These are phyloP conservation scores for Phycomyces nitens DNA, from an alignment of 192 early-diverging fungal species.

Conservation along the genomic window DNA sequence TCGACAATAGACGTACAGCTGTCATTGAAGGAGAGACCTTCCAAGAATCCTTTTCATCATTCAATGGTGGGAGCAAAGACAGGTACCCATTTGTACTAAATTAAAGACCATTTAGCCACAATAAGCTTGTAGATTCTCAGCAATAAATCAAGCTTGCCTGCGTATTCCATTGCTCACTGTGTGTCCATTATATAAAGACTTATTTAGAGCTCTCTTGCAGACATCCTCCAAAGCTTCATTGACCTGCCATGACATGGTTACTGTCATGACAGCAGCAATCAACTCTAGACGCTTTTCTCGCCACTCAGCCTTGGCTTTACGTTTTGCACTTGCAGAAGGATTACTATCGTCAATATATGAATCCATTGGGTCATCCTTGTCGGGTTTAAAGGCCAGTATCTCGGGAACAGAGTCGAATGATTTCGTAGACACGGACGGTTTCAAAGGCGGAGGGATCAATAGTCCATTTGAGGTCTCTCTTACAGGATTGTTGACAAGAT, in stretches of 20 bases:
- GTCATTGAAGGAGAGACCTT: conserved; percentile 60
- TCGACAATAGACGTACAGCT: conserved; percentile 62
- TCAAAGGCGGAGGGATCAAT: neutral
- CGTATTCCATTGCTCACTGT: conserved; percentile 40
- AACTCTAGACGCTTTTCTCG: conserved; percentile 13
- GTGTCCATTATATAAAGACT: neutral
- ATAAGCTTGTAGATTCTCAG: neutral
- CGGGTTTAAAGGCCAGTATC: conserved; percentile 11
- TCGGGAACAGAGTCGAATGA: conserved; percentile 23
- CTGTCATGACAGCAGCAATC: conserved; percentile 31
- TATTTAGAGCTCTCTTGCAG: conserved; percentile 9
- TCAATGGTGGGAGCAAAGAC: conserved; percentile 53
- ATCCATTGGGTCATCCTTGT: conserved; percentile 26
- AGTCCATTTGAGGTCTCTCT: neutral
- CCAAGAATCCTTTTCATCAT: conserved; percentile 44
- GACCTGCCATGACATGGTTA: conserved; percentile 54
- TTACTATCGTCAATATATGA: neutral
- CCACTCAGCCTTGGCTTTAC: neutral
- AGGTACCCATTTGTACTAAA: conserved; percentile 56
- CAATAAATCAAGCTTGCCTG: conserved; percentile 29
- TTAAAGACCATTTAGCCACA: neutral
- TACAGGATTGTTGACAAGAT: neutral
- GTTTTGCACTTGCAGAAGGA: neutral
- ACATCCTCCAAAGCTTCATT: conserved; percentile 50
- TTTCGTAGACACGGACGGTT: conserved; percentile 19